Evolutionary conservation across 192 early-diverging fungal species (phyloP).

Genomic region (Umbelopsis ramanniana): DNA sequence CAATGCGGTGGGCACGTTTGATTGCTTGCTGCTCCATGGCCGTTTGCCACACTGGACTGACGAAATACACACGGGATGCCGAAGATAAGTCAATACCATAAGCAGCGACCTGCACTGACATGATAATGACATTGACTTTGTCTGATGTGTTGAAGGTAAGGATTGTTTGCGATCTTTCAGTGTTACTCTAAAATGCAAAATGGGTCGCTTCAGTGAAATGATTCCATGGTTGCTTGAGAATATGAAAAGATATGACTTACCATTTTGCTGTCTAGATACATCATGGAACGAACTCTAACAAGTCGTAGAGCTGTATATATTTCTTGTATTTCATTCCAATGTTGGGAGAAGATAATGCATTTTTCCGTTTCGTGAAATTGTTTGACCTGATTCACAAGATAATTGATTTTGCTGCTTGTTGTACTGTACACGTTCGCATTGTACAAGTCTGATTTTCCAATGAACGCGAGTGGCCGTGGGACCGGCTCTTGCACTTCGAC

Average conservation of each 20-base stretch:
- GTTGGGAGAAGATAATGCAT: conserved; percentile 63
- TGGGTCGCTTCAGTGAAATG: no score
- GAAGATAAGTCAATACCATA: conserved; percentile 82
- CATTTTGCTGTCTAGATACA: conserved; percentile 55
- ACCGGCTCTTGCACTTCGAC: not conserved
- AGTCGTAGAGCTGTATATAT: conserved; percentile 53
- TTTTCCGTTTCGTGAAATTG: conserved; percentile 49
- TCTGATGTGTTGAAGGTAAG: conserved; percentile 32
- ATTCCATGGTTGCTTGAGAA: not conserved
- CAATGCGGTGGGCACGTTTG: conserved; percentile 85
- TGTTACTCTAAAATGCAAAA: not conserved
- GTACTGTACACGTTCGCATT: conserved; percentile 40
- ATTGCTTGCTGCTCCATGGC: conserved; percentile 82
- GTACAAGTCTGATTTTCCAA: conserved; percentile 17
- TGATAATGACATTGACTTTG: conserved; percentile 31
- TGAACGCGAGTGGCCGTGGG: conserved; percentile 17
- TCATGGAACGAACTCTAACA: conserved; percentile 52
- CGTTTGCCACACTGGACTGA: conserved; percentile 74
- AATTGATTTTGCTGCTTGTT: conserved; percentile 61
- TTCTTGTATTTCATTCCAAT: conserved; percentile 56
- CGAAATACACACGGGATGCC: conserved; percentile 73
- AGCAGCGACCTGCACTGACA: conserved; percentile 50
- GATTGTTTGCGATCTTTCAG: conserved; percentile 22
- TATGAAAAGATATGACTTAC: conserved; percentile 21
- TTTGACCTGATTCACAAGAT: conserved; percentile 49